A percentile compares a stretch with the other conserved stretches of the same genome.
phyloP scores from a whole-genome alignment of 78 protist genomes.

The Chrysochromulina parva region DNA sequence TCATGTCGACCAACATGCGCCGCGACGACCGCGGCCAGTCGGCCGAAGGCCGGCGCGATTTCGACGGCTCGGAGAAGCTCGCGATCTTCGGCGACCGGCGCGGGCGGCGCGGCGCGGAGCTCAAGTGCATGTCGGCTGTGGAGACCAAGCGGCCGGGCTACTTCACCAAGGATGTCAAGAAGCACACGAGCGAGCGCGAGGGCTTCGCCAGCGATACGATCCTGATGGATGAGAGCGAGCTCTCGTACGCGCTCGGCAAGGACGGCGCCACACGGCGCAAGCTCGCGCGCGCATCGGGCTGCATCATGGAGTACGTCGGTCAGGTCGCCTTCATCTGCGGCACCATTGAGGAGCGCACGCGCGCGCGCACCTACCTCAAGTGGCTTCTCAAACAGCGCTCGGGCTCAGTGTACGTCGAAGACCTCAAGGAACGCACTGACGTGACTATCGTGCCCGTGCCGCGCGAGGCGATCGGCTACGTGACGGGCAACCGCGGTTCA shows the following conservation, averaged over 20 bases:
- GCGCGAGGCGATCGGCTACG: background rate
- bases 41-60: background rate
- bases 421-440: background rate
- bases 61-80: background rate
- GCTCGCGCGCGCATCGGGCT: background rate
- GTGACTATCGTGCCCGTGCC: background rate
- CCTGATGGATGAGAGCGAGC: background rate
- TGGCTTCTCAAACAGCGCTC: conserved; percentile 5
- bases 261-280: conserved; percentile 12
- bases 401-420: background rate
- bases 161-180: background rate
- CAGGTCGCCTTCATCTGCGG: background rate
- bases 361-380: background rate
- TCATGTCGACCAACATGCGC: background rate
- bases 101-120: conserved; percentile 17
- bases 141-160: background rate
- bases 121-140: conserved; percentile 6
- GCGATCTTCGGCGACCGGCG: conserved; percentile 22
- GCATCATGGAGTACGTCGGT: conserved; percentile 11
- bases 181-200: background rate
- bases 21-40: background rate
- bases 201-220: background rate
- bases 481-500: conserved; percentile 7
- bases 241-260: conserved; percentile 32
- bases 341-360: background rate